Evolutionary conservation across 148 eudicot genomes (phyloP).

Genomic region (Fallopia convolvulus): DNA sequence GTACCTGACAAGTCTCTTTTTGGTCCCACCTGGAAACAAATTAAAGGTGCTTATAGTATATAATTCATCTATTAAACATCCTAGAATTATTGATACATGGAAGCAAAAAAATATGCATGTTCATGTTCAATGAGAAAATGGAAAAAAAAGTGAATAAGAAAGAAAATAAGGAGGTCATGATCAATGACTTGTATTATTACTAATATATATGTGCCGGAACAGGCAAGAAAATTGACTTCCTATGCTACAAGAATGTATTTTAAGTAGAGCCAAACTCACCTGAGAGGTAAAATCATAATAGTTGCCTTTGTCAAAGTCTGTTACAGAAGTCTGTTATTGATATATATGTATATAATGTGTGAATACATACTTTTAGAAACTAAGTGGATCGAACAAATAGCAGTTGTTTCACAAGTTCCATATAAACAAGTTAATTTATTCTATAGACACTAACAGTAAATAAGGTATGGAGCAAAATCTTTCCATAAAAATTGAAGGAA

Average conservation of each 20-base stretch:
- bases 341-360: neutral
- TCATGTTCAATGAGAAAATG: too few species aligned
- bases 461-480: neutral
- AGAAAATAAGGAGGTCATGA: too few species aligned
- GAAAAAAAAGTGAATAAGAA: too few species aligned
- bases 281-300: slow-evolving; percentile 88
- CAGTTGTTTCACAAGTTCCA: neutral
- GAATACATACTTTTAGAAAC: neutral
- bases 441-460: neutral
- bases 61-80: too few species aligned
- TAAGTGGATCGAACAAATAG: neutral
- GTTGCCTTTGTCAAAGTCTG: slow-evolving; percentile 77
- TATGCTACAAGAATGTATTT: neutral
- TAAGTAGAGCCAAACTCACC: slow-evolving; percentile 36
- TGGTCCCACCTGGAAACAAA: too few species aligned
- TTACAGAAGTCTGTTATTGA: neutral
- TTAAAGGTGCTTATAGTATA: too few species aligned
- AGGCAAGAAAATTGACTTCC: neutral
- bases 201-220: too few species aligned
- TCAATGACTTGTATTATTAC: too few species aligned
- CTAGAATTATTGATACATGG: too few species aligned
- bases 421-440: neutral
- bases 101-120: too few species aligned
- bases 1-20: too few species aligned
- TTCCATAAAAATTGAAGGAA: neutral